These are phyloP conservation scores for Candida krabiensis DNA, from an alignment of 805 yeast species.

Conservation along the genomic window DNA sequence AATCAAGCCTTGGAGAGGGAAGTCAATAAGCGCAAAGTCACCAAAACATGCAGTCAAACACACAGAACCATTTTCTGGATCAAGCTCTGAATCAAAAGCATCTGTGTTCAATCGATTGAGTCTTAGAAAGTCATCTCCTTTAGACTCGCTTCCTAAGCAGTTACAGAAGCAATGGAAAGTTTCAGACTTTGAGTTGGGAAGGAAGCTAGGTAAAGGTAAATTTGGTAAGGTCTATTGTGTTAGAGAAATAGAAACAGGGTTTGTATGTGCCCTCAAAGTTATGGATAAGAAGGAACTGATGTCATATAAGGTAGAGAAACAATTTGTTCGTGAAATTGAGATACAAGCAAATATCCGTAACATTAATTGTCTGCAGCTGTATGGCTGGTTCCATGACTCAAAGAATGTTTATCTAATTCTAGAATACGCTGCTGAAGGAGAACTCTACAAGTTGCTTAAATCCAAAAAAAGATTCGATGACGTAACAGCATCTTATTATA, in stretches of 20 bases:
- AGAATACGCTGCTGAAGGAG: constrained; percentile 86
- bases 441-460: constrained; percentile 72
- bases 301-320: constrained; percentile 75
- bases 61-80: neutral
- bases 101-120: constrained; percentile 24
- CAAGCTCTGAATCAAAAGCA: constrained; percentile 1
- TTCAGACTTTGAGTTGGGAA: constrained; percentile 80
- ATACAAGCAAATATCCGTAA: constrained; percentile 81
- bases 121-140: constrained; percentile 17
- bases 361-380: constrained; percentile 75
- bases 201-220: constrained; percentile 87
- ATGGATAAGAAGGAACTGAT: constrained; percentile 83
- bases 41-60: neutral
- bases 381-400: constrained; percentile 82
- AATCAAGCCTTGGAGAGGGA: neutral
- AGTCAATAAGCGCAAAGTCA: neutral
- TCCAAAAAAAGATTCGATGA: constrained; percentile 70
- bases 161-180: constrained; percentile 26
- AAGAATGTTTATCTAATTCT: constrained; percentile 78
- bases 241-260: constrained; percentile 70
- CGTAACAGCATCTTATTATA: constrained; percentile 71
- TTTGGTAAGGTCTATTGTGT: constrained; percentile 93
- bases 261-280: constrained; percentile 85
- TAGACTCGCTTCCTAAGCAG: constrained; percentile 12
- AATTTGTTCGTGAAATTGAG: constrained; percentile 87